Evolutionary conservation across 352 stramenopile genomes (phyloP), one percentile per base, ranked within the genome.

Genomic region (Globisporangium alternatum): DNA sequence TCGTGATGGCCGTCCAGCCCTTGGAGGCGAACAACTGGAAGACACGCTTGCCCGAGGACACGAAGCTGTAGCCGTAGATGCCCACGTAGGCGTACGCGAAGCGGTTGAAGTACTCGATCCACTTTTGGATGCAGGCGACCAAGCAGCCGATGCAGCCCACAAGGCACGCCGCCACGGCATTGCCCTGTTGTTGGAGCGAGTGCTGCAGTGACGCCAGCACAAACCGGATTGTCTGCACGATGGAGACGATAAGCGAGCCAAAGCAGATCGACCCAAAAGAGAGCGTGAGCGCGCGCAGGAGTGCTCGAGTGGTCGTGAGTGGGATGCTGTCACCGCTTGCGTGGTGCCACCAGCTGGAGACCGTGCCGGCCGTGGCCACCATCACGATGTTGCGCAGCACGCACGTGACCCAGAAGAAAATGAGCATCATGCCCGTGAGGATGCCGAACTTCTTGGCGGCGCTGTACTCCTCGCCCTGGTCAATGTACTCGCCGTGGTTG

Each of bases 231-330:
- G 78, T 81, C 62, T 90, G 71, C n/a, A 93, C 69, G 60, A 91
- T 80, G 30, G 81, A 81, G 10, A 91, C 81, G 47, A 91, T 80
- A 28, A 93, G 73, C 30, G 81, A 90, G 13, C 83, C 83, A 60
- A 93, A 86, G 73, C 75, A 96, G 58, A 98, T 97, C 37, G 78
- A 91, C 52, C 90, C 91, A 48, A 96, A 91, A 43, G 87, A 88
- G n/a, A 83, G 79, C 35, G 89, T 97, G 12, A 83, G 75, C 21
- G 84, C 78, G 33, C 88, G 80, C 21, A 56, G 54, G 2, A 78
- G 70, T 6, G 95, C 79, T 7, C 77, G 68, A 10, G 69, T 67
- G 9, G 72, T 83, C 39, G 72, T 81, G 31, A 77, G 58, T 31
- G 71, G 60, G 39, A 71, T 70, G 41, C 73, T 71, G 17, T 85